phyloP scores from a whole-genome alignment of 129 eudicot species.

The Artemisia argyi region DNA sequence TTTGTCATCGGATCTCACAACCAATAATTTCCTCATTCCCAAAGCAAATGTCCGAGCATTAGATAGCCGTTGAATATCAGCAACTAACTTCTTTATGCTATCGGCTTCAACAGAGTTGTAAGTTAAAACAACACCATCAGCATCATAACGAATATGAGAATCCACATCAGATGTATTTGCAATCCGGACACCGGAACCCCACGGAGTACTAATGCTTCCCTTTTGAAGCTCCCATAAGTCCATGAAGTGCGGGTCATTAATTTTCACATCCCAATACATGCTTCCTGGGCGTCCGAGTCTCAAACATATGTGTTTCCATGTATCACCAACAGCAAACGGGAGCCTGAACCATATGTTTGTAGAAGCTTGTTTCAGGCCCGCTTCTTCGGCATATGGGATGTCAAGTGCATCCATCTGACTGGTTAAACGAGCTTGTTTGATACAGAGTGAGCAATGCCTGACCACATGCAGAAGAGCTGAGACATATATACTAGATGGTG shows the following conservation, averaged over 20 bases:
- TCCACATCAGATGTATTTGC: conserved; percentile 90
- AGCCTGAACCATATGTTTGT: conserved; percentile 87
- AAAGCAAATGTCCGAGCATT: conserved; percentile 94
- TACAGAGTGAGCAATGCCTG: conserved; percentile 86
- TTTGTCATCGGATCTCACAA: conserved; percentile 74
- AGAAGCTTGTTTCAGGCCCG: conserved; percentile 67
- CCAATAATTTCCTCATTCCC: conserved; percentile 87
- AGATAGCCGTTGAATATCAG: conserved; percentile 86
- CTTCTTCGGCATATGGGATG: conserved; percentile 91
- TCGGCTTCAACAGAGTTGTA: conserved; percentile 87
- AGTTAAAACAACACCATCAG: conserved; percentile 90
- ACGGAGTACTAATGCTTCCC: conserved; percentile 65
- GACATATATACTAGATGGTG: conserved; percentile 69
- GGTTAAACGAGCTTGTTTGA: conserved; percentile 90
- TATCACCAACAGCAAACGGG: conserved; percentile 73
- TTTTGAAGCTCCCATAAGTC: conserved; percentile 98
- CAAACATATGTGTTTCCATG: conserved; percentile 85
- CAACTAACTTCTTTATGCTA: conserved; percentile 84
- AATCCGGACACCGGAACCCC: conserved; percentile 88
- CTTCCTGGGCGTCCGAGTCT: conserved; percentile 91
- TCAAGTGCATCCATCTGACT: conserved; percentile 95
- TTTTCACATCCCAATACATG: conserved; percentile 98
- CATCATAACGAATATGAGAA: conserved; percentile 90
- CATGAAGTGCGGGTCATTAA: conserved; percentile 77
- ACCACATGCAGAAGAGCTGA: conserved; percentile 87